A percentile compares a stretch with the other conserved stretches of the same genome.
These are phyloP conservation scores for Otatea glauca DNA, from an alignment of 176 grass and related monocot genomes.

Conservation along the genomic window DNA sequence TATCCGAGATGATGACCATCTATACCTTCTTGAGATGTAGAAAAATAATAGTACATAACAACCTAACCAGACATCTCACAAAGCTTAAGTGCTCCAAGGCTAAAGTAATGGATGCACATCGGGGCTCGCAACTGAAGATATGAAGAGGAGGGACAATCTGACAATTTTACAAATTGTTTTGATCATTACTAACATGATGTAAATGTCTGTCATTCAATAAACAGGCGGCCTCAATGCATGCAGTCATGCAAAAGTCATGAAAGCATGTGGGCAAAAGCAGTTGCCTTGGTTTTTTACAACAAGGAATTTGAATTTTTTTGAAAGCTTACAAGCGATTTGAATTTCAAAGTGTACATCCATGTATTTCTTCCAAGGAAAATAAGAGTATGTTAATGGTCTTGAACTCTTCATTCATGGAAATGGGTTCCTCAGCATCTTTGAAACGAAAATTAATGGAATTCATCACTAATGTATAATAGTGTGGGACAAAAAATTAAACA, in stretches of 20 bases:
- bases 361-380: conserved; percentile 1
- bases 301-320: not conserved
- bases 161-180: conserved; percentile 31
- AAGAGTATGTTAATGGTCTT: not conserved
- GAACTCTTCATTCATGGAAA: not conserved
- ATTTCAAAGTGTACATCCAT: conserved; percentile 5
- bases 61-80: conserved; percentile 19
- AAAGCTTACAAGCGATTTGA: not conserved
- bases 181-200: conserved; percentile 34
- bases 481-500: not conserved
- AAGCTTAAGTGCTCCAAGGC: conserved; percentile 9
- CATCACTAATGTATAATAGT: not conserved
- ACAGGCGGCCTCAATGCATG: not conserved
- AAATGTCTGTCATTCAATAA: conserved; percentile 34
- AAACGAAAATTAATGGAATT: not conserved
- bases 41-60: conserved; percentile 33
- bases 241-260: conserved; percentile 19
- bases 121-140: conserved; percentile 10
- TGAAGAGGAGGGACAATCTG: conserved; percentile 22
- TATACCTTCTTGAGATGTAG: conserved; percentile 70
- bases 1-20: conserved; percentile 84
- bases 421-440: not conserved
- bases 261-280: conserved; percentile 11
- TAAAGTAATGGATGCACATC: conserved; percentile 22
- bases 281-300: not conserved